These are phyloP conservation scores for Hordeum marinum DNA, from an alignment of 176 grass and related monocot genomes.

Conservation along the genomic window DNA sequence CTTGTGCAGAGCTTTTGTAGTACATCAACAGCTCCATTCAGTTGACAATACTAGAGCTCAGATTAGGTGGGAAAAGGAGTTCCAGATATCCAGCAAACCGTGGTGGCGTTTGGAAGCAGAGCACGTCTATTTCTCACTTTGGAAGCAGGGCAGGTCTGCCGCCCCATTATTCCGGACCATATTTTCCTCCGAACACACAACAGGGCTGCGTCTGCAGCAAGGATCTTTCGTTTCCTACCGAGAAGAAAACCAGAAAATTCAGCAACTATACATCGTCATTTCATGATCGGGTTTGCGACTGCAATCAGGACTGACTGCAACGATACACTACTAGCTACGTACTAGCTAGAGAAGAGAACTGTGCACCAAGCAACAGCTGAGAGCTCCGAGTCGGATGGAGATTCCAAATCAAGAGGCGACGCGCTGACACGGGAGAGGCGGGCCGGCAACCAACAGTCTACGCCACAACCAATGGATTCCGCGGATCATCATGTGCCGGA, in stretches of 20 bases:
- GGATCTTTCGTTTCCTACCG: neutral
- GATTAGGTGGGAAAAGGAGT: constrained; percentile 1
- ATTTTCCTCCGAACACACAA: neutral
- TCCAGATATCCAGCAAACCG: neutral
- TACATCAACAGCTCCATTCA: neutral
- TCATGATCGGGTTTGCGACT: neutral
- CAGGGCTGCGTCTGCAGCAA: neutral
- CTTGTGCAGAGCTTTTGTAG: neutral
- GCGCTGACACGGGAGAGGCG: neutral
- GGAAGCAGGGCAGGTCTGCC: constrained; percentile 1
- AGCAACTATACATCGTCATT: neutral
- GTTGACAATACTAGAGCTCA: neutral
- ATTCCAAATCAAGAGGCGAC: neutral
- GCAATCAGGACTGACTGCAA: neutral
- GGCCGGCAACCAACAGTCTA: neutral
- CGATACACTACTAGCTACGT: neutral
- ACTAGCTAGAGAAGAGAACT: neutral
- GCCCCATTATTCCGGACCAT: neutral
- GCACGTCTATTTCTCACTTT: neutral
- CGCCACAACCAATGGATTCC: neutral
- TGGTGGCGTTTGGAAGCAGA: neutral
- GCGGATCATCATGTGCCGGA: neutral
- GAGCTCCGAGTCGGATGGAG: neutral
- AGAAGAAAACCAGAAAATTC: neutral
- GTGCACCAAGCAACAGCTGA: neutral